These are phyloP conservation scores for Amesomyces nigricolor DNA, from an alignment of 2,329 filamentous ascomycete species.

Conservation along the genomic window DNA sequence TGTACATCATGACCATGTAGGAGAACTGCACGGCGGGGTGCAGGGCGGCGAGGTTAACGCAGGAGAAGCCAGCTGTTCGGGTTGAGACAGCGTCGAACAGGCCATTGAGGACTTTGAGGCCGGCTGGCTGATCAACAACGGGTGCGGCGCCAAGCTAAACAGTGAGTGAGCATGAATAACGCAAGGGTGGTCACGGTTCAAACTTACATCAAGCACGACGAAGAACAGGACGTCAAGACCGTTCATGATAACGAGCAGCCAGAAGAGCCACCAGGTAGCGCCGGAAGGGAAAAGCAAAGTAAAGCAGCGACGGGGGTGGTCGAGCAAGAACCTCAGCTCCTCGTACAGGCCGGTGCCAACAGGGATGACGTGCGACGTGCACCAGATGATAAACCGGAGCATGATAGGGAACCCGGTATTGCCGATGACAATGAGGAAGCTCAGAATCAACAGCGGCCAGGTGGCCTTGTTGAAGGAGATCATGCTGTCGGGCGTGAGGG, in stretches of 20 bases:
- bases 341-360: constrained; percentile 70
- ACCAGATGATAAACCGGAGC: constrained; percentile 90
- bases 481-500: constrained; percentile 91
- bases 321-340: constrained; percentile 82
- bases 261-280: constrained; percentile 95
- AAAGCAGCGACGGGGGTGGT: constrained; percentile 93
- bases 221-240: constrained; percentile 84
- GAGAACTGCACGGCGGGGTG: constrained; percentile 91
- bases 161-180: constrained; percentile 23
- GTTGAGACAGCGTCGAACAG: constrained; percentile 88
- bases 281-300: constrained; percentile 85
- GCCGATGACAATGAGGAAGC: constrained; percentile 86
- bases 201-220: constrained; percentile 77
- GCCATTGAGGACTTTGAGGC: constrained; percentile 74
- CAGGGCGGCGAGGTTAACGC: constrained; percentile 68
- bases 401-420: constrained; percentile 95
- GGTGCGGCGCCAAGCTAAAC: constrained; percentile 62
- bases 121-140: constrained; percentile 62
- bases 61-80: constrained; percentile 83
- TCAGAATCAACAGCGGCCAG: constrained; percentile 69
- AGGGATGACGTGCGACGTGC: constrained; percentile 61
- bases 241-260: constrained; percentile 76
- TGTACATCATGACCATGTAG: constrained; percentile 99
- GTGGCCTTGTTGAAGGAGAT: constrained; percentile 73
- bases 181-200: too few relatives aligned